Evolutionary conservation across 495 filamentous ascomycete genomes (phyloP), one percentile per base, ranked within the genome.

Genomic region (Chaetomium cochliodes): DNA sequence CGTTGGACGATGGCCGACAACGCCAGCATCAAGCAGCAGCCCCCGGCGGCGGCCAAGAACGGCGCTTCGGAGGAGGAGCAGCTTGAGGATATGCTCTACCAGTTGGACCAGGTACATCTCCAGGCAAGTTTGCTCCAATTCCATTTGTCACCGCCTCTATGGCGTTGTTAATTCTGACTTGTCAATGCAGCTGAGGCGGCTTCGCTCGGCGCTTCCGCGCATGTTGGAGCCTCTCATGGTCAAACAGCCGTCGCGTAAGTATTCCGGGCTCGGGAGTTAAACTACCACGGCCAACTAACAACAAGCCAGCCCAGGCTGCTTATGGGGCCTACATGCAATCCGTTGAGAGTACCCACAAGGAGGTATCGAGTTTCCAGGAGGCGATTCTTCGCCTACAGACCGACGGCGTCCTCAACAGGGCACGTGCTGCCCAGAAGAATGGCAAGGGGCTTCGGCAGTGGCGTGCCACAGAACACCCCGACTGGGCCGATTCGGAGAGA

Each of bases 371-470:
- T 39, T 83, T 86, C 59, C 68, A 70, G 16, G 60, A 74, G 9
- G 66, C 79, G 0, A 73, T 79, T 63, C 74, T 57, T 2, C 70
- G 74, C 63, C 75, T 76, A 7, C 74, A 81, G 53, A 76, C 71
- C 62, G 76, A 73, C 50, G 78, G 72, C 57, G 72, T 79, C 33
- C 67, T 85, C 13, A 67, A 75, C 2, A 72, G 76, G 20, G 79
- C 77, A 2, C 73, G 64, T 28, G 74, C 78, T 61, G 84, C 82
- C 65, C 76, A 76, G 30, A 73, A 73, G 56, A 79, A 81, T 52
- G 77, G 80, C 0, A 74, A 74, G 51, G 81, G 79, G 16, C 81
- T 85, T 59, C 81, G 76, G 65, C 76, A 78, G 33, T 86, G 83
- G 82, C 72, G 71, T 23, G 73, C 78, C 4, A 74, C 69, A 23